Percentiles rank a stretch among this genome's conserved stretches.
phyloP scores from a whole-genome alignment of 805 yeast genomes.

The Myxozyma nipponensis region DNA sequence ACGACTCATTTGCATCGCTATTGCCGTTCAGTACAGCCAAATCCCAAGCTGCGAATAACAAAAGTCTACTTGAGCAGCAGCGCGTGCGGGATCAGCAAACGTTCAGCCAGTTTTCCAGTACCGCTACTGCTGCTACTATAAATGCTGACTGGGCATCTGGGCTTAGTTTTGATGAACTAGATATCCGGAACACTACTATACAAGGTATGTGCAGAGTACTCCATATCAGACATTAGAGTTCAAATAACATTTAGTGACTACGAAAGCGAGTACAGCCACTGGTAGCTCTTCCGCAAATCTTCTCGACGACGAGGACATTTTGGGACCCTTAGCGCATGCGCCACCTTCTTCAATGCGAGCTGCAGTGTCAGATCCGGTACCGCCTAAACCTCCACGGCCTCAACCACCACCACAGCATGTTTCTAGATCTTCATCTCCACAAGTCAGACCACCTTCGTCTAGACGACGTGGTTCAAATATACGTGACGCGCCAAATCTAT shows the following conservation, averaged over 20 bases:
- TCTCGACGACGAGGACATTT: constrained; percentile 25
- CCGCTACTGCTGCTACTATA: neutral
- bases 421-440: neutral
- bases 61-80: constrained; percentile 12
- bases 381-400: constrained; percentile 1
- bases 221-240: neutral
- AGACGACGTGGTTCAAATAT: neutral
- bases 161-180: constrained; percentile 18
- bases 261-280: neutral
- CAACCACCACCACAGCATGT: neutral
- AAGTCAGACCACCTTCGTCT: no score
- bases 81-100: constrained; percentile 5
- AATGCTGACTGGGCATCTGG: constrained; percentile 21
- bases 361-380: neutral
- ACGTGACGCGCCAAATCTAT: neutral
- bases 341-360: constrained; percentile 2
- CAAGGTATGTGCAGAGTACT: neutral
- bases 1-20: constrained; percentile 28
- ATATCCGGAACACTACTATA: neutral
- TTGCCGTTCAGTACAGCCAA: constrained; percentile 22
- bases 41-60: constrained; percentile 9
- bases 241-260: neutral
- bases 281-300: neutral
- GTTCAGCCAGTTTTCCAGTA: neutral
- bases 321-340: constrained; percentile 28